Evolutionary conservation across 116 monocot genomes (phyloP).

Genomic region (Phalaenopsis hybrid): DNA sequence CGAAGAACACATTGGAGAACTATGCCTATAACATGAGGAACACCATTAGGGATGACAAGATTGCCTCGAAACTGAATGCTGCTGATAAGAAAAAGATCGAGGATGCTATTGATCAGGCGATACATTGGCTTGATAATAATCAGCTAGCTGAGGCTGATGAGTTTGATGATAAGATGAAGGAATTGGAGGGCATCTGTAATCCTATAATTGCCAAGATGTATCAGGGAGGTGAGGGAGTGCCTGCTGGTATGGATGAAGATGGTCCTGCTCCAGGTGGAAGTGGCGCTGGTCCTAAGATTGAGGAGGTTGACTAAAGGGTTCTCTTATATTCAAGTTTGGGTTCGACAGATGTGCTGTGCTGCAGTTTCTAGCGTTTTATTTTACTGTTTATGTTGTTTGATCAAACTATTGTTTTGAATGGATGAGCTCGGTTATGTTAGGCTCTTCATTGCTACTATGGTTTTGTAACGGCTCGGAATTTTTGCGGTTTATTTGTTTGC

Average conservation of each 20-base stretch:
- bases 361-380: too few relatives aligned
- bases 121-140: slow-evolving; percentile 43
- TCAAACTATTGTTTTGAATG: too few relatives aligned
- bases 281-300: slow-evolving; percentile 47
- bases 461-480: too few relatives aligned
- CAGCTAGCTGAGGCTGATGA: slow-evolving; percentile 47
- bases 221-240: slow-evolving; percentile 32
- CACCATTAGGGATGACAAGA: slow-evolving; percentile 40
- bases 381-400: too few relatives aligned
- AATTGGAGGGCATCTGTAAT: slow-evolving; percentile 42
- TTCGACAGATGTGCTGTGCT: too few relatives aligned
- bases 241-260: slow-evolving; percentile 26
- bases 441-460: too few relatives aligned
- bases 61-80: slow-evolving; percentile 20
- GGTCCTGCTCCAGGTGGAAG: slow-evolving; percentile 15
- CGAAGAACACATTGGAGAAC: slow-evolving; percentile 30
- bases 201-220: slow-evolving; percentile 58
- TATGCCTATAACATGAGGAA: slow-evolving; percentile 44
- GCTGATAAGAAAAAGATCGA: slow-evolving; percentile 49
- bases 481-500: too few relatives aligned
- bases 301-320: slow-evolving; percentile 22
- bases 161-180: slow-evolving; percentile 54
- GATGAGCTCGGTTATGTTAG: too few relatives aligned
- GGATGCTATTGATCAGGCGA: slow-evolving; percentile 40
- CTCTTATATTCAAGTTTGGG: too few relatives aligned